Base-by-base conservation (phyloP, 495 filamentous ascomycete genomes). In the Entonaema liquescens region DNA sequence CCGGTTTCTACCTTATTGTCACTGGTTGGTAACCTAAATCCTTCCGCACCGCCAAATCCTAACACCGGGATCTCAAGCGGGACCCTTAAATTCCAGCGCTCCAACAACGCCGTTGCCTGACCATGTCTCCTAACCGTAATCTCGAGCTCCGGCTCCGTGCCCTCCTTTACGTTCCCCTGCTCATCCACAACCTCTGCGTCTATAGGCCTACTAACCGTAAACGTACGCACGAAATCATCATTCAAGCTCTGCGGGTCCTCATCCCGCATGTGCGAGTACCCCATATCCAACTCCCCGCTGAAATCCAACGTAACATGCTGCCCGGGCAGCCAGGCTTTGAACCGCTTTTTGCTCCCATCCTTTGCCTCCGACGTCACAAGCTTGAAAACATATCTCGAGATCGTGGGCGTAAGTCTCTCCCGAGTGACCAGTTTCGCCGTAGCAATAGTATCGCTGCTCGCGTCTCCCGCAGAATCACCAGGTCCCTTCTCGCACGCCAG, bases 201-300 rank as follows among this genome's bases (percentile, higher is more conserved):
- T 0, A 76, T 78, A 3, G 88, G 86, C 25, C 81, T 75, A 2
- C 85, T 91, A 5, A 94, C 83, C 3, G 92, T 95, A 73, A 95
- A 95, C 0, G 92, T 95, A 36, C 93, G 83, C 19, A 94, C 80
- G 70, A 88, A 94, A 73, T 97, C 92, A 68, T 95, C 92, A 68
- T 95, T 97, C 47, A 95, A 74, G 69, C 87, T 91, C 68, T 82
- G 82, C 13, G 92, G 92, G 63, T 95, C 92, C 40, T 89, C 86
- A 60, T 95, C 89, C 1, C 88, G 81, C 93, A 95, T 95, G 74
- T 95, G 93, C 55, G 82, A 86, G 75, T 91, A 97, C 4, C 92
- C 93, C 50, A 83, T 76, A 63, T 91, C 85, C 3, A 95, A 79
- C 68, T 92, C 87, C 3, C 83, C 76, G 40, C 83, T 79, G 65